A percentile compares a stretch with the other conserved stretches of the same genome.
Evolutionary conservation across 2,329 filamentous ascomycete genomes (phyloP).

Genomic region (Pestalotiopsis sp.): DNA sequence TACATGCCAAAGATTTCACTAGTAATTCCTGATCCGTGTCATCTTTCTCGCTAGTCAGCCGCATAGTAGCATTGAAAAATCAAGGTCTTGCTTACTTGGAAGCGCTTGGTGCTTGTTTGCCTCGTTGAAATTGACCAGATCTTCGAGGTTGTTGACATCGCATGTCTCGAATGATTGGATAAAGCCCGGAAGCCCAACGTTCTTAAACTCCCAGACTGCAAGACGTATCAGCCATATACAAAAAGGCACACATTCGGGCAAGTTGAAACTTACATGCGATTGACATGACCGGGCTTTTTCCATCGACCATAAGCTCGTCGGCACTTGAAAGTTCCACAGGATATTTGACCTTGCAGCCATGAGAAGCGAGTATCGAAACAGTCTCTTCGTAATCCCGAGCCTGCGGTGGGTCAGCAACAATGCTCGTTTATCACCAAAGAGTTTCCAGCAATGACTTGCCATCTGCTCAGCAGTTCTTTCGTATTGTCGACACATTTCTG

Average conservation of each 20-base stretch:
- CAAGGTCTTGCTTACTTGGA: neutral
- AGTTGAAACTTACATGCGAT: constrained; percentile 11
- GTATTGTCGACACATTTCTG: neutral
- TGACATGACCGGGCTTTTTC: constrained; percentile 11
- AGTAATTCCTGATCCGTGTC: constrained; percentile 9
- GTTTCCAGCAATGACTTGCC: neutral
- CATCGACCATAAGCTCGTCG: constrained; percentile 2
- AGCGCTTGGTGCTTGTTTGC: constrained; percentile 7
- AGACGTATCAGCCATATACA: fast-evolving
- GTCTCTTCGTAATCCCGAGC: neutral
- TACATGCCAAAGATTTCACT: neutral
- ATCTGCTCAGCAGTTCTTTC: neutral
- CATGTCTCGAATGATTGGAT: constrained; percentile 3
- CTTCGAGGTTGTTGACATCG: constrained; percentile 1
- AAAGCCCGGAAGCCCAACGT: constrained; percentile 8
- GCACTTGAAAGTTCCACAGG: neutral
- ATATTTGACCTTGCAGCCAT: neutral
- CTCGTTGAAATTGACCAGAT: constrained; percentile 11
- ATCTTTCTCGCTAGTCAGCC: neutral
- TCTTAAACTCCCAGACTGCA: constrained; percentile 15
- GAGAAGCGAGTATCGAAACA: neutral
- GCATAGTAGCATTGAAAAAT: neutral
- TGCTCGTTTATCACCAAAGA: neutral
- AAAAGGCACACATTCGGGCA: neutral
- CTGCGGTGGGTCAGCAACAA: neutral